Conservation (phyloP, 2,329 filamentous ascomycete species). For the Dactylellina drechsleri region DNA sequence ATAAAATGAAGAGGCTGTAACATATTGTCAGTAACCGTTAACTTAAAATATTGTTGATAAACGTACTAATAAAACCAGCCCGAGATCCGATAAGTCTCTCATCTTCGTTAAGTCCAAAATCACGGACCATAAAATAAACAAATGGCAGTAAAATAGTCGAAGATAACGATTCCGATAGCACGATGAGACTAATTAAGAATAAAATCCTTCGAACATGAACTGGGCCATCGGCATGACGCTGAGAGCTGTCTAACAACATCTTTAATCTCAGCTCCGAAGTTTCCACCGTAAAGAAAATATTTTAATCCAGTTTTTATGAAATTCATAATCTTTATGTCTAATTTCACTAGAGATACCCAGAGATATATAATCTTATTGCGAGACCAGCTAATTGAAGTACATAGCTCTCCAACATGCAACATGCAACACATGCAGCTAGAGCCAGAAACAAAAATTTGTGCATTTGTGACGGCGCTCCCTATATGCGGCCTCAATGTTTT, state of each 20-base stretch:
- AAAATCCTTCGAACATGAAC: constrained; percentile 18
- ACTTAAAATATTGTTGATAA: neutral
- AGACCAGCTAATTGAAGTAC: no score
- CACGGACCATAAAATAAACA: constrained; percentile 37
- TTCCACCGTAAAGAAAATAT: no score
- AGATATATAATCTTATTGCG: no score
- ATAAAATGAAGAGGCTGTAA: constrained; percentile 29
- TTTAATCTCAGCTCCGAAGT: no score
- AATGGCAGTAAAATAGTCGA: constrained; percentile 33
- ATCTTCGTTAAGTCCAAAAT: constrained; percentile 28
- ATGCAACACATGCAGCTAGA: no score
- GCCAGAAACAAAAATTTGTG: no score
- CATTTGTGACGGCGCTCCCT: no score
- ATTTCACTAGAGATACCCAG: no score
- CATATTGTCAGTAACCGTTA: neutral
- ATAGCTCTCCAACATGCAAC: no score
- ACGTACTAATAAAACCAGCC: constrained; percentile 31
- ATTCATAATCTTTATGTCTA: no score
- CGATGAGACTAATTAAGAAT: constrained; percentile 21
- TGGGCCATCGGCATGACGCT: neutral
- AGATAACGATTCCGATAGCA: constrained; percentile 31
- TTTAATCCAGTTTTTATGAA: no score
- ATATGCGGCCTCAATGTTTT: no score
- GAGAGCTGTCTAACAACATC: neutral
- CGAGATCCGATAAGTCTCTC: constrained; percentile 35